Conservation (phyloP, 73 alveolate species). For the Paramecium sexaurelia region DNA sequence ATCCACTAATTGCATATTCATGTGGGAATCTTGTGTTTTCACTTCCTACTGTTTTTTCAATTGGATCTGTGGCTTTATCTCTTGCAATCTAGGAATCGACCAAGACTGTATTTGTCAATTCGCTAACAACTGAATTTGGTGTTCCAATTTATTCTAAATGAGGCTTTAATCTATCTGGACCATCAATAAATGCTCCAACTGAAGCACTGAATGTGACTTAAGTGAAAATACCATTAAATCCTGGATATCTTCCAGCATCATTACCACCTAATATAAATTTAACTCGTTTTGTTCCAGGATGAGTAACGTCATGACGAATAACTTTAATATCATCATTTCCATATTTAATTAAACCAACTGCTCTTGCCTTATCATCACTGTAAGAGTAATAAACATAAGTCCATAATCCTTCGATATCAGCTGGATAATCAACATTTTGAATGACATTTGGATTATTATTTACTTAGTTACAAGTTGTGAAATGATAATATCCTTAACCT, state of each 20-base stretch:
- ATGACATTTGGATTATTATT: conserved; percentile 23
- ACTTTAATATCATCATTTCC: not conserved
- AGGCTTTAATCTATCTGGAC: not conserved
- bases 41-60: not conserved
- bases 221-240: conserved; percentile 48
- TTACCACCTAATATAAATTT: conserved; percentile 39
- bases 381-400: conserved; percentile 8
- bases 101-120: not conserved
- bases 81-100: not conserved
- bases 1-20: conserved; percentile 51
- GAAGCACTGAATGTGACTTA: conserved; percentile 14
- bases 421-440: conserved; percentile 47
- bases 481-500: conserved; percentile 60
- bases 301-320: conserved; percentile 2
- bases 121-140: not conserved
- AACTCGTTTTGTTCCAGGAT: conserved; percentile 11
- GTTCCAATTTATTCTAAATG: not conserved
- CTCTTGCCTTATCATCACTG: not conserved
- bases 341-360: conserved; percentile 21
- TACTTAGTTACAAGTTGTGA: conserved; percentile 45
- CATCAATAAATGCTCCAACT: conserved; percentile 13
- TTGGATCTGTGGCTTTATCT: not conserved
- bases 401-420: conserved; percentile 49
- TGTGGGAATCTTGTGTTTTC: conserved; percentile 35
- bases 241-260: conserved; percentile 54